Base-by-base conservation (phyloP, 495 filamentous ascomycete genomes). In the Hypoxylon lenormandii region DNA sequence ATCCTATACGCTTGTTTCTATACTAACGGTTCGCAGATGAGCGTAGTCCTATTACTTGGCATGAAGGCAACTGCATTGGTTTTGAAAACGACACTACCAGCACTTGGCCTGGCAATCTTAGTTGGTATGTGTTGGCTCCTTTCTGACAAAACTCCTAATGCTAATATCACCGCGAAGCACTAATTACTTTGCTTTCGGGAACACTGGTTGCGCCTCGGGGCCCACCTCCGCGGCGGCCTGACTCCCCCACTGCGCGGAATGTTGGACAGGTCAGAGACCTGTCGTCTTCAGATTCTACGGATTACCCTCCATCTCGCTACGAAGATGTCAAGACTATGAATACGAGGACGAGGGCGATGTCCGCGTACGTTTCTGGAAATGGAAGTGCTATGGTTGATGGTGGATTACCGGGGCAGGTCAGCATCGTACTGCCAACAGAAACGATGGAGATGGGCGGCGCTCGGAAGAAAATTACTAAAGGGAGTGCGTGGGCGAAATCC, bases 31-130 rank as follows among this genome's bases (percentile, higher is more conserved):
- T 13, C 57, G 7, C 47, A 85, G 81, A 80, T 77, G 47, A 86
- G 84, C 59, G 81, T 82, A 6, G 73, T 80, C 5, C 74, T 84
- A 62, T 70, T 83, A 21, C 73, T 87, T 7, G 84, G 84, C 16
- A 76, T 84, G 49, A 55, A 58, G 7, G 66, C 68, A 21, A 73
- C 82, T 1, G 74, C 77, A 13, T 71, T 85, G 18, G 77, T 81
- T 4, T 64, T 79, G 19, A 78, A 78, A 69, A 87, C 82, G 4
- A 80, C 80, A 7, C 62, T 86, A n/a, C 84, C 84, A 23, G 78
- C 83, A 0, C 76, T 74, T 42, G 84, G 84, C 12, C 67, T 87
- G 16, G 72, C 80, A 10, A 73, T 85, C 19, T 60, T 86, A 73
- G 80, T 85, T 62, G 72, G 83, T 85, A 74, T 49, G 75, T 77